Evolutionary conservation across 495 filamentous ascomycete species (phyloP), one percentile per base, ranked within the genome.

Genomic region (Hypoxylon subgilvum): DNA sequence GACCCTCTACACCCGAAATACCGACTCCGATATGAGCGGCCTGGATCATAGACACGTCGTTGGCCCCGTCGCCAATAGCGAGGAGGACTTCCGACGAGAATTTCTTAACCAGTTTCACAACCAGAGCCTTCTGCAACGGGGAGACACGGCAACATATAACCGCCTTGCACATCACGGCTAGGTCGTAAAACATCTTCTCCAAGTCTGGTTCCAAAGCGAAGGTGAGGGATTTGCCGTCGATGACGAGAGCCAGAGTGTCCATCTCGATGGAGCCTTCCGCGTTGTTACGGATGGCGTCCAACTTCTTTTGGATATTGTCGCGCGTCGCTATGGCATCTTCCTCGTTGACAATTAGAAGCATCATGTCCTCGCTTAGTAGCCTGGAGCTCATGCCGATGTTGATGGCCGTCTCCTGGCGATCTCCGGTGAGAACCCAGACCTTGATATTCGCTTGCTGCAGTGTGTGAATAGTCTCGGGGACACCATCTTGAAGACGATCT

Each of bases 311-410:
- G 30, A 99, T 71, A 63, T 92, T 96, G 45, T 92, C 86, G 28
- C 89, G 77, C 1, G 95, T 97, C 12, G 84, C 88, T 19, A 75
- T 72, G 7, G 89, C 75, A 22, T 68, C 82, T 45, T 96, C 92
- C 68, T 99, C 93, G 64, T 99, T 99, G 66, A 99, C 81, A 68
- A 99, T 96, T 45, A 99, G 78, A 9, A 99, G 79, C 51, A 92
- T 96, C 95, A 99, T 99, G 59, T 99, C 95, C 71, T 99, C 95
- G 40, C 91, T 96, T 38, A 99, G 91, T 18, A 99, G 81, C 76
- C 97, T 97, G 74, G 95, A 99, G 66, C 91, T 96, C 95, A 99
- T 99, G 52, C 95, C 95, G 65, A 99, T 99, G 68, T 99, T 99
- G 77, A 99, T 99, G 42, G 95, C 95, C 40, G 95, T 99, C 70